phyloP scores from a whole-genome alignment of 768 basidiomycete genomes.

The Boletus vermiculosoides region DNA sequence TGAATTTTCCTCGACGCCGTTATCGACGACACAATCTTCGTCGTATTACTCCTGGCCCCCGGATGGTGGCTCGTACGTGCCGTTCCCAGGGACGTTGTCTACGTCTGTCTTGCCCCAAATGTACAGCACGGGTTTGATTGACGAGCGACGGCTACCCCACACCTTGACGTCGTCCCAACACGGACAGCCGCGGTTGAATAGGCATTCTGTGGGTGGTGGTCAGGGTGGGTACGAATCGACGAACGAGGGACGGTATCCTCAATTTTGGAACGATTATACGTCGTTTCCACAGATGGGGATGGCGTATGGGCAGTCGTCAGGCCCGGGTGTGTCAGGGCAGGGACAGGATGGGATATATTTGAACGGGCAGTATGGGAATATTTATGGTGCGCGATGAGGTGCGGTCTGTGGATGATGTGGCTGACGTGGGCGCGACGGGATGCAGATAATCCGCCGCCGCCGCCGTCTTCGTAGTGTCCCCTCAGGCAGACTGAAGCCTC shows the following conservation, averaged over 20 bases:
- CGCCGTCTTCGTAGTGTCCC: slow-evolving; percentile 5
- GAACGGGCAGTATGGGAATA: slow-evolving; percentile 21
- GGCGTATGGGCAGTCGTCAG: slow-evolving; percentile 33
- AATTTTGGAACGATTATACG: slow-evolving; percentile 57
- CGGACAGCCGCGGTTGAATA: slow-evolving; percentile 15
- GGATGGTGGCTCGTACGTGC: slow-evolving; percentile 34
- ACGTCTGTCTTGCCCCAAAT: slow-evolving; percentile 73
- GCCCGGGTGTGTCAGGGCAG: slow-evolving; percentile 8
- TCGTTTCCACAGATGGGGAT: slow-evolving; percentile 49
- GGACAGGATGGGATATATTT: slow-evolving; percentile 26
- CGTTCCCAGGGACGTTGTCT: slow-evolving; percentile 49
- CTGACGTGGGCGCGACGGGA: slow-evolving; percentile 1
- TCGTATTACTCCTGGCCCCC: slow-evolving; percentile 50
- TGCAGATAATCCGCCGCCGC: slow-evolving; percentile 10
- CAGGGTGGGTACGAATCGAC: slow-evolving; percentile 22
- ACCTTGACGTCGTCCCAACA: slow-evolving; percentile 18
- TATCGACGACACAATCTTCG: slow-evolving; percentile 15
- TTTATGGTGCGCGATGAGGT: slow-evolving; percentile 28
- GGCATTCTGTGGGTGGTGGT: slow-evolving; percentile 6
- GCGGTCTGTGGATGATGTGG: background rate
- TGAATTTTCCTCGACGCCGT: slow-evolving; percentile 7
- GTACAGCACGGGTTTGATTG: slow-evolving; percentile 70
- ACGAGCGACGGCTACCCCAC: slow-evolving; percentile 40
- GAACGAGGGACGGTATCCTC: slow-evolving; percentile 41
- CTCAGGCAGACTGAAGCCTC: background rate